These are phyloP conservation scores for Monilinia laxa DNA, from an alignment of 2,329 filamentous ascomycete genomes.

Conservation along the genomic window DNA sequence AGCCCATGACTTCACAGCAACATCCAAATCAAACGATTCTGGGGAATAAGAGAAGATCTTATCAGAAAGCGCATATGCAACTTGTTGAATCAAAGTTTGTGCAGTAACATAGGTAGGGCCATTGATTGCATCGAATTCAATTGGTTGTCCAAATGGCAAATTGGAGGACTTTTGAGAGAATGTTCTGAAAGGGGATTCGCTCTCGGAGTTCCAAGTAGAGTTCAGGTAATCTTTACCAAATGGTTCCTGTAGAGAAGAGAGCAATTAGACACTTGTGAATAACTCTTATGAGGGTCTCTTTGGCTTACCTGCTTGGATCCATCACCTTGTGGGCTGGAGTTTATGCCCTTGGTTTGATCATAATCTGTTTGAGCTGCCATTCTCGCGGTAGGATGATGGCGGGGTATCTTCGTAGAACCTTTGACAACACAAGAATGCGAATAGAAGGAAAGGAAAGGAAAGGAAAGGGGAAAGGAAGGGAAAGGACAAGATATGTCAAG, in stretches of 20 bases:
- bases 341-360: conserved; percentile 30
- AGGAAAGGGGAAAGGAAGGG: background rate
- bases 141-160: conserved; percentile 57
- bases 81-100: conserved; percentile 91
- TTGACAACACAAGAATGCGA: background rate
- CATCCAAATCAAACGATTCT: conserved; percentile 86
- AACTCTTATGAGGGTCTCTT: conserved; percentile 28
- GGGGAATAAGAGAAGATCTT: conserved; percentile 97
- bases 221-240: conserved; percentile 34
- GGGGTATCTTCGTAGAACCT: conserved; percentile 15
- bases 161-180: conserved; percentile 47
- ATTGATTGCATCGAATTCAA: conserved; percentile 61
- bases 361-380: conserved; percentile 36
- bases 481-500: background rate
- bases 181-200: conserved; percentile 34
- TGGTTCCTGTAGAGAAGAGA: conserved; percentile 30
- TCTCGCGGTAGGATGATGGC: conserved; percentile 13
- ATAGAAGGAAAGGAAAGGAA: background rate
- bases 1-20: conserved; percentile 78
- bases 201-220: conserved; percentile 38
- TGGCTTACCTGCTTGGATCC: conserved; percentile 29
- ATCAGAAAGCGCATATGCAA: conserved; percentile 91
- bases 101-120: conserved; percentile 92
- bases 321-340: conserved; percentile 35
- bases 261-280: conserved; percentile 15